A percentile compares a stretch with the other conserved stretches of the same genome.
These are phyloP conservation scores for Neurospora sp. DNA, from an alignment of 2,329 filamentous ascomycete genomes.

Conservation along the genomic window DNA sequence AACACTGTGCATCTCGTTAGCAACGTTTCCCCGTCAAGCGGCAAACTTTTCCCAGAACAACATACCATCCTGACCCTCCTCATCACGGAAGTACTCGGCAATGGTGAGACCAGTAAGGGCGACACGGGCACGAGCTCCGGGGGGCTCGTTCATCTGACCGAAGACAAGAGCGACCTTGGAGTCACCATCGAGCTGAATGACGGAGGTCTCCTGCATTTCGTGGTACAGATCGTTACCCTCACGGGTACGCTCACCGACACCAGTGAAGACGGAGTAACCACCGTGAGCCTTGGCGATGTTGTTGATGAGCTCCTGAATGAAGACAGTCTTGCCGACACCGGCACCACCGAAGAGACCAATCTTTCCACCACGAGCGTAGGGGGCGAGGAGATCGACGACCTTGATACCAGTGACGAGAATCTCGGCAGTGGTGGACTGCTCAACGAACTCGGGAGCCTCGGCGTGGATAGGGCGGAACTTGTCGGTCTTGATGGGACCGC, in stretches of 20 bases:
- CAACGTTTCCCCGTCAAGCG: neutral
- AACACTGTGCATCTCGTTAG: conserved; percentile 52
- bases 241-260: conserved; percentile 99
- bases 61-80: conserved; percentile 77
- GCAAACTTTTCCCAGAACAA: conserved; percentile 8
- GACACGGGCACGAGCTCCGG: conserved; percentile 98
- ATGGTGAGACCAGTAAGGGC: conserved; percentile 80
- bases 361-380: conserved; percentile 99
- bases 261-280: conserved; percentile 99
- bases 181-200: conserved; percentile 98
- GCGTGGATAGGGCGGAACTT: conserved; percentile 88
- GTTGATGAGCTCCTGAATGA: conserved; percentile 99
- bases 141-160: conserved; percentile 99
- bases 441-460: conserved; percentile 82
- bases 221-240: conserved; percentile 99
- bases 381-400: conserved; percentile 97
- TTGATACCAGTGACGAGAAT: conserved; percentile 99
- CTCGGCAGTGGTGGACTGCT: conserved; percentile 94
- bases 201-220: conserved; percentile 99
- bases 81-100: conserved; percentile 72
- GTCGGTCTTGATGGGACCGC: conserved; percentile 90
- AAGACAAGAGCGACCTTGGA: conserved; percentile 99
- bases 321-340: conserved; percentile 99
- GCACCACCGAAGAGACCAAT: conserved; percentile 99
- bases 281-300: conserved; percentile 99